A percentile compares a stretch with the other conserved stretches of the same genome.
These are phyloP conservation scores for Simplicillium aogashimaense DNA, from an alignment of 2,329 filamentous ascomycete genomes.

Conservation along the genomic window DNA sequence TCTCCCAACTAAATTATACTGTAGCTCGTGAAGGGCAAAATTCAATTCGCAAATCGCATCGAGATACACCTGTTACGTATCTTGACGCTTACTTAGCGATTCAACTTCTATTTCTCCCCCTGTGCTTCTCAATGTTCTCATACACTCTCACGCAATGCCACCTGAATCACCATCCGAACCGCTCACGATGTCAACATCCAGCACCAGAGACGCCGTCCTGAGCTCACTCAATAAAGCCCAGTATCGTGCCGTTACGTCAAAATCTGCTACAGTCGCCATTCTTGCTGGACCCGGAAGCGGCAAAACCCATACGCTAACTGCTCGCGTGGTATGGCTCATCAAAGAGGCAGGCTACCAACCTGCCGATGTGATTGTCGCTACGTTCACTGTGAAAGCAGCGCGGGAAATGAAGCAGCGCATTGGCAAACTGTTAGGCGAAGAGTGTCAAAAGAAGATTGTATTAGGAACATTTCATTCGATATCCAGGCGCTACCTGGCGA, in stretches of 20 bases:
- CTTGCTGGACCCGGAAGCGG: conserved; percentile 63
- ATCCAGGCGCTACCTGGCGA: conserved; percentile 69
- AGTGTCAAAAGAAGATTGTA: conserved; percentile 65
- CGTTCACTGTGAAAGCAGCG: conserved; percentile 93
- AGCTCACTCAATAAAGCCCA: conserved; percentile 45
- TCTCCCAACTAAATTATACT: too few species aligned
- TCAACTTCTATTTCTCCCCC: too few species aligned
- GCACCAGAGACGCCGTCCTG: conserved; percentile 23
- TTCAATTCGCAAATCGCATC: too few species aligned
- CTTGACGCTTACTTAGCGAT: too few species aligned
- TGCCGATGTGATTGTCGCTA: conserved; percentile 86
- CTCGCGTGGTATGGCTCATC: conserved; percentile 83
- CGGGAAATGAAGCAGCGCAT: conserved; percentile 89
- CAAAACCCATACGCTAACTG: conserved; percentile 92
- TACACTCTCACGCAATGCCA: background rate
- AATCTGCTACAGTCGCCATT: conserved; percentile 49
- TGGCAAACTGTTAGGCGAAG: conserved; percentile 67
- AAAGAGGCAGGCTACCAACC: conserved; percentile 62
- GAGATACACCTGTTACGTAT: too few species aligned
- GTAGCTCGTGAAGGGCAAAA: too few species aligned
- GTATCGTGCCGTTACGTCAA: conserved; percentile 43
- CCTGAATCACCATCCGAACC: background rate
- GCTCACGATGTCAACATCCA: background rate
- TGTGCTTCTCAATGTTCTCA: too few species aligned
- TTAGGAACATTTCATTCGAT: conserved; percentile 95